A percentile compares a stretch with the other conserved stretches of the same genome.
Conservation (phyloP, 306 rosid species). For the Spatholobus suberectus region DNA sequence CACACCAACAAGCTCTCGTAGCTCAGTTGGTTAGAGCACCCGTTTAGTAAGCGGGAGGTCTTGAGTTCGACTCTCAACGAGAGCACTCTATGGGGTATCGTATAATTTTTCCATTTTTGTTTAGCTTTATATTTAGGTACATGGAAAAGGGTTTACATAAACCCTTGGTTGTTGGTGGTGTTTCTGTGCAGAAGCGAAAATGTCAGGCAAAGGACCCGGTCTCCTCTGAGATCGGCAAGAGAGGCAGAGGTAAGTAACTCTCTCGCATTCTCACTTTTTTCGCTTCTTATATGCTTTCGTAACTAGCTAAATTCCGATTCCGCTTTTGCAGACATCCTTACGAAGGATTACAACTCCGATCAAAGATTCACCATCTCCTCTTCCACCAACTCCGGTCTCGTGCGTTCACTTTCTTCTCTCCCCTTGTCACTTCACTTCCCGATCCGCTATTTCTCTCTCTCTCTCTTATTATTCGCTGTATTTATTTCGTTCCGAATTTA, state of each 20-base stretch:
- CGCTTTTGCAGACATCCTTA: slow-evolving; percentile 65
- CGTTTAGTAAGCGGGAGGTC: slow-evolving; percentile 87
- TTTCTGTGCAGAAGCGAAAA: slow-evolving; percentile 21
- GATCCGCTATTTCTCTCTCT: not conserved
- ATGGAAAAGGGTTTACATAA: slow-evolving; percentile 44
- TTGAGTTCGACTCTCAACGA: slow-evolving; percentile 82
- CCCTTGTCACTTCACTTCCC: not conserved
- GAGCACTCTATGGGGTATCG: too few relatives aligned
- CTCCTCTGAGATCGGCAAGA: slow-evolving; percentile 61
- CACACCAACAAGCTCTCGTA: slow-evolving; percentile 44
- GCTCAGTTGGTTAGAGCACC: slow-evolving; percentile 86
- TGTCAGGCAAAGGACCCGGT: slow-evolving; percentile 66
- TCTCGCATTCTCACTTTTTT: not conserved
- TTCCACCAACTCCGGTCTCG: slow-evolving; percentile 55
- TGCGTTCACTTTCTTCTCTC: slow-evolving; percentile 21
- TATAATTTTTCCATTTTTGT: not conserved
- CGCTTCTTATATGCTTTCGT: not conserved
- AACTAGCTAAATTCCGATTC: not conserved
- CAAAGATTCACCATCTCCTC: slow-evolving; percentile 65
- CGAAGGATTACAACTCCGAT: slow-evolving; percentile 63
- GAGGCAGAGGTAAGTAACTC: slow-evolving; percentile 50
- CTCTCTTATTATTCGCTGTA: not conserved
- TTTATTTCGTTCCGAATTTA: not conserved
- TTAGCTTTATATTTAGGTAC: not conserved
- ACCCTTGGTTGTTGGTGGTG: slow-evolving; percentile 18